phyloP scores from a whole-genome alignment of 495 filamentous ascomycete genomes.

The Aspergillus ellipticus region DNA sequence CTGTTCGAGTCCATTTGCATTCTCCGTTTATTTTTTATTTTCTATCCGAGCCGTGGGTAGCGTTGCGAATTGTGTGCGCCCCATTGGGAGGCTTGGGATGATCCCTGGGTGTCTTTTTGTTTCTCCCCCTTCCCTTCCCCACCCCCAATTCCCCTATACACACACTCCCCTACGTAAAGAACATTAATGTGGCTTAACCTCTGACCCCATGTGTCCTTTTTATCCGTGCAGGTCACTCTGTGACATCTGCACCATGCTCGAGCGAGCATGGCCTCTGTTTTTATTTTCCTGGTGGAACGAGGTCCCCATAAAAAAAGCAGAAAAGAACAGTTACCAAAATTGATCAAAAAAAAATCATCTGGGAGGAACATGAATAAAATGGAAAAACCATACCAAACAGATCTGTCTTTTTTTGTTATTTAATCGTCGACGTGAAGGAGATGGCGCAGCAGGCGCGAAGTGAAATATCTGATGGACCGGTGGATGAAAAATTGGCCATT shows the following conservation, averaged over 20 bases:
- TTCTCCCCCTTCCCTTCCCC: constrained; percentile 6
- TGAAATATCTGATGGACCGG: constrained; percentile 7
- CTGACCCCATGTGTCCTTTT: constrained; percentile 8
- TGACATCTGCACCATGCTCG: neutral
- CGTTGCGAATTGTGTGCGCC: neutral
- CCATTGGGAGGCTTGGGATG: neutral
- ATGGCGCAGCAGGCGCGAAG: neutral
- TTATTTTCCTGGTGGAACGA: constrained; percentile 16
- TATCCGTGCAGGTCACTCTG: neutral
- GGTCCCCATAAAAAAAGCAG: constrained; percentile 22
- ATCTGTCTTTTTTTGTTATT: constrained; percentile 11
- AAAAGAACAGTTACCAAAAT: constrained; percentile 11
- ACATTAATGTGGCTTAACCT: constrained; percentile 37
- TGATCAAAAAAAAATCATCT: constrained; percentile 5
- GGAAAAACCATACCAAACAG: constrained; percentile 10
- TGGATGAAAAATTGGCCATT: constrained; percentile 12
- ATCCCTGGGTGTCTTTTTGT: constrained; percentile 13
- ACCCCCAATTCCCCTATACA: constrained; percentile 6
- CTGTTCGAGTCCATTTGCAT: constrained; percentile 42
- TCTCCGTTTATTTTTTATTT: constrained; percentile 23
- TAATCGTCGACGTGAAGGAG: constrained; percentile 7
- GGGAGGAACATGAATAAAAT: constrained; percentile 12
- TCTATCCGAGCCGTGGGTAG: constrained; percentile 14
- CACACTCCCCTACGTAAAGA: constrained; percentile 14
- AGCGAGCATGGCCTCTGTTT: neutral